Conservation (phyloP, 306 rosid genomes). For the Hippophae tibetana region DNA sequence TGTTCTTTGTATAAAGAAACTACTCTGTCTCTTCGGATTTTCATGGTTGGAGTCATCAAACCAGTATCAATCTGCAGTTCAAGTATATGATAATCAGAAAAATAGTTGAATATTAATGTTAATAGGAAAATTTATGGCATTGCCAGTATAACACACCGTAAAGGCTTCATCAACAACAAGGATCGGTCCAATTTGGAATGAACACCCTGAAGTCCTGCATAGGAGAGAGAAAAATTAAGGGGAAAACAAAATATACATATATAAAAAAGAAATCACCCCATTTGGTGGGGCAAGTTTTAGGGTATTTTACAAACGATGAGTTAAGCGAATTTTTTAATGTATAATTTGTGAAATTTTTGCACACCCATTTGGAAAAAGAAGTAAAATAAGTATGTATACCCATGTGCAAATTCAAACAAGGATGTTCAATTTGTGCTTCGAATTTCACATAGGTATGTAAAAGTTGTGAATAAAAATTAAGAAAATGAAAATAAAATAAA, state of each 20-base stretch:
- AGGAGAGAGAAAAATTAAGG: conserved; percentile 1
- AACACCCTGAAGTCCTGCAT: conserved; percentile 60
- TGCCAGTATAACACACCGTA: conserved; percentile 35
- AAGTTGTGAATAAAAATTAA: too few species aligned
- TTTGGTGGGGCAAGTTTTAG: too few species aligned
- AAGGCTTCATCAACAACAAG: conserved; percentile 67
- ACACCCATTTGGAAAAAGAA: too few species aligned
- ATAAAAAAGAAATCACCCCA: too few species aligned
- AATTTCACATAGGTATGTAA: too few species aligned
- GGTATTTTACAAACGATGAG: too few species aligned
- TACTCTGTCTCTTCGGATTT: conserved; percentile 72
- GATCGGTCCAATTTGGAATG: conserved; percentile 89
- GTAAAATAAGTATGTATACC: too few species aligned
- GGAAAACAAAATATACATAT: neutral
- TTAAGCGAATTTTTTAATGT: too few species aligned
- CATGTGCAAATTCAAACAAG: too few species aligned
- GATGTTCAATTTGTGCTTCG: too few species aligned
- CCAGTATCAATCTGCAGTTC: conserved; percentile 70
- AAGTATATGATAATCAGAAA: conserved; percentile 15
- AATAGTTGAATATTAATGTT: conserved; percentile 5
- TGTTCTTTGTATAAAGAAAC: conserved; percentile 44
- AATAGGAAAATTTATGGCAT: conserved; percentile 1
- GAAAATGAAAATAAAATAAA: too few species aligned
- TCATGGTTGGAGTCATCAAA: conserved; percentile 88
- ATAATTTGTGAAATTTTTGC: too few species aligned